phyloP scores from a whole-genome alignment of 495 filamentous ascomycete genomes.

The Talaromyces ruber region DNA sequence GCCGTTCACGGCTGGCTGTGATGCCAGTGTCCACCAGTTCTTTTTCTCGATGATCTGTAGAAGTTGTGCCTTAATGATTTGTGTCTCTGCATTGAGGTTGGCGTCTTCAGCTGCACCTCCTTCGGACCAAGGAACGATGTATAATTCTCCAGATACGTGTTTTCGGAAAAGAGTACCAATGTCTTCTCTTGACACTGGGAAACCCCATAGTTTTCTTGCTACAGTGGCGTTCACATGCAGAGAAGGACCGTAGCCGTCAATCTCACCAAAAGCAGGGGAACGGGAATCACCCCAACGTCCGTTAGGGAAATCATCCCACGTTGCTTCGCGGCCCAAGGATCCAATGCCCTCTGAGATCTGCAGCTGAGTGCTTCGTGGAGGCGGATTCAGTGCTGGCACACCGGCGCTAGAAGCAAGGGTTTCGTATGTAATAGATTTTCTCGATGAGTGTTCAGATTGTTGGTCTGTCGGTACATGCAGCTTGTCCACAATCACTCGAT shows the following conservation, averaged over 20 bases:
- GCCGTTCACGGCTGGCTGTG: constrained; percentile 92
- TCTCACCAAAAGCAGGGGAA: constrained; percentile 87
- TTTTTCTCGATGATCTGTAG: constrained; percentile 61
- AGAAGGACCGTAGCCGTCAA: constrained; percentile 88
- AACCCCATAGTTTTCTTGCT: constrained; percentile 76
- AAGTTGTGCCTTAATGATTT: constrained; percentile 64
- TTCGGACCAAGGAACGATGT: constrained; percentile 86
- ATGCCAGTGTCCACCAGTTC: constrained; percentile 92
- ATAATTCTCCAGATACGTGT: constrained; percentile 66
- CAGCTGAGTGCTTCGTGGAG: constrained; percentile 67
- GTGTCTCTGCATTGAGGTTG: constrained; percentile 66
- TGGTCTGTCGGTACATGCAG: constrained; percentile 15
- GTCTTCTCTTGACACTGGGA: constrained; percentile 56
- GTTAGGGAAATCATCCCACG: constrained; percentile 98
- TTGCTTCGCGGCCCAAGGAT: constrained; percentile 86
- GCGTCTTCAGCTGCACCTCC: constrained; percentile 54
- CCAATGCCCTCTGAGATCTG: constrained; percentile 91
- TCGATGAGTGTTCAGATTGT: constrained; percentile 19
- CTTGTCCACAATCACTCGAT: constrained; percentile 71
- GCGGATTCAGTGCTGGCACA: constrained; percentile 25
- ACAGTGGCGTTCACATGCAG: constrained; percentile 72
- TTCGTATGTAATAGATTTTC: constrained; percentile 40
- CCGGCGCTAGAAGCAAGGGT: constrained; percentile 41
- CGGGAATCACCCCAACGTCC: constrained; percentile 91
- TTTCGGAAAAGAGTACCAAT: constrained; percentile 71